Evolutionary conservation across 1,284 basidiomycete species (phyloP), one percentile per base, ranked within the genome.

Genomic region (Bondarzewia mesenterica): DNA sequence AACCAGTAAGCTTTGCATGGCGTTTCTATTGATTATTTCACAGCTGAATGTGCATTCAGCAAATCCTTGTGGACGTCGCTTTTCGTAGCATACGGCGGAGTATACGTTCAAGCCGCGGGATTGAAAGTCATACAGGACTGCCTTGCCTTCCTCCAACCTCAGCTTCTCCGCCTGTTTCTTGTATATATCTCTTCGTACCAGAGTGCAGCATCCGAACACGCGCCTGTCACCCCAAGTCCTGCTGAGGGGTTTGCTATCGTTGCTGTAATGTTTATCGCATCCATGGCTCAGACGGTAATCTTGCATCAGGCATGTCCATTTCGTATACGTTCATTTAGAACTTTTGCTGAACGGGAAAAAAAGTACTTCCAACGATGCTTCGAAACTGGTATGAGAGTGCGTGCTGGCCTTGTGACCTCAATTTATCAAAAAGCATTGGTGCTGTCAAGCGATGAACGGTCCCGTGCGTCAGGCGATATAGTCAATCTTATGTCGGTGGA

Each of bases 401-500:
- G 93, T 38, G 86, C 89, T 0, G 93, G 93, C 1, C 75, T 98
- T 18, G 80, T 97, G 32, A 84, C 84, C 0, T 77, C 79, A 1
- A 89, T 95, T 48, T 97, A 94, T 70, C 74, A 84, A 53, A 96
- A 97, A 64, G 79, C 90, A 0, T 73, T 98, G 18, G 75, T 89
- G 1, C 75, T 97, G 18, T 90, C 89, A 7, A 92, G 85, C 56
- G 85, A 92, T 51, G 92, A 91, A 59, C 80, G 86, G 4, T 75
- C 75, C 59, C 80, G 88, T 32, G 78, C 88, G 0, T 84, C 89
- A 0, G 94, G 94, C 4, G 93, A 97, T 60, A 93, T 96, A 44
- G 91, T 96, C 56, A 97, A 97, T 62, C 67, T 96, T 23, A 94
- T 95, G 87, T 86, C 83, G 10, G 89, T 95, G 26, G 82, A 91